A percentile compares a stretch with the other conserved stretches of the same genome.
Conservation (phyloP, 169 alveolate genomes). For the Cryptosporidium tyzzeri region DNA sequence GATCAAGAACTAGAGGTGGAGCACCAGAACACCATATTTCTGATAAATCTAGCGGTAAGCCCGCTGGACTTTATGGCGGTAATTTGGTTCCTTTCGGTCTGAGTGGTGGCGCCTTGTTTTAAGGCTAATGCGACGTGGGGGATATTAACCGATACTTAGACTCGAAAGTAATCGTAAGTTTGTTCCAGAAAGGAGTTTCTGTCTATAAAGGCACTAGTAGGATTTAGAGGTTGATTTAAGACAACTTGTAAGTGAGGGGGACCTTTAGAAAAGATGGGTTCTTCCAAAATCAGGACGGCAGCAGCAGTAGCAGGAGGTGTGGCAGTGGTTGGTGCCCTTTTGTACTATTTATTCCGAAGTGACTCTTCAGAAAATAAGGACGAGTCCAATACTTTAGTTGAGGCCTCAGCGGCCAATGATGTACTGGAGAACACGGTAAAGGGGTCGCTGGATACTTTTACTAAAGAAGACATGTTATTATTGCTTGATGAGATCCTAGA, state of each 20-base stretch:
- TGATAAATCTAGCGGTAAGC: slow-evolving; percentile 15
- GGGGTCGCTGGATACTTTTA: slow-evolving; percentile 43
- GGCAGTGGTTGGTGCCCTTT: slow-evolving; percentile 81
- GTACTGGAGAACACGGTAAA: background rate
- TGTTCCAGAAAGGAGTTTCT: slow-evolving; percentile 5
- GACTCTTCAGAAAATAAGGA: slow-evolving; percentile 77
- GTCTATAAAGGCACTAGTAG: background rate
- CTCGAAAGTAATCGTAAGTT: slow-evolving; percentile 23
- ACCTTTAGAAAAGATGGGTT: slow-evolving; percentile 22
- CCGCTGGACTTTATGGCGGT: slow-evolving; percentile 39
- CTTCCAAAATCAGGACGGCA: slow-evolving; percentile 50
- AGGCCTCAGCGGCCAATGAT: background rate
- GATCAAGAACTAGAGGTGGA: slow-evolving; percentile 48
- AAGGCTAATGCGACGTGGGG: slow-evolving; percentile 14
- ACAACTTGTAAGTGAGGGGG: slow-evolving; percentile 6
- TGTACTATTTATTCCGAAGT: slow-evolving; percentile 79
- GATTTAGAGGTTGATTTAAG: slow-evolving; percentile 12
- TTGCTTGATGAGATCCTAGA: slow-evolving; percentile 78
- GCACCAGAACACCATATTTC: slow-evolving; percentile 17
- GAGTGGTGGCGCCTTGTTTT: slow-evolving; percentile 38
- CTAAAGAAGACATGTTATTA: slow-evolving; percentile 80
- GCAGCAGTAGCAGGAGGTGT: slow-evolving; percentile 79
- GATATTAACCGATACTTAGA: slow-evolving; percentile 28
- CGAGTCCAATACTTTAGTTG: background rate
- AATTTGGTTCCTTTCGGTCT: slow-evolving; percentile 52